Percentiles rank a stretch among this genome's conserved stretches.
phyloP scores from a whole-genome alignment of 176 grass and related monocot species.

The Carex kokanica region DNA sequence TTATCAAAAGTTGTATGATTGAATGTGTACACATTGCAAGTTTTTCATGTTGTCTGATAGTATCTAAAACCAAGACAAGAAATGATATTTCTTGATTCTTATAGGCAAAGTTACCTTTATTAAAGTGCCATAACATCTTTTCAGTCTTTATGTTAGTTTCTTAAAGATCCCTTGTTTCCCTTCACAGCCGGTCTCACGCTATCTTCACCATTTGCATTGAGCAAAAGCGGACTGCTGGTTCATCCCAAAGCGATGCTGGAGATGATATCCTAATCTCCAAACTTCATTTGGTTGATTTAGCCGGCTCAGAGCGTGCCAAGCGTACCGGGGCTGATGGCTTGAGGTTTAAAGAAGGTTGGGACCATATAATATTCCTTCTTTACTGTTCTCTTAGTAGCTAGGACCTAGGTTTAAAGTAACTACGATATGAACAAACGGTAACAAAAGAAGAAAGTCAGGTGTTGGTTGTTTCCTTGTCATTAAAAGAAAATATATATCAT shows the following conservation, averaged over 20 bases:
- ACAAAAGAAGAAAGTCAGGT: neutral
- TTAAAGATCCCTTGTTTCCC: neutral
- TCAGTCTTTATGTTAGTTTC: neutral
- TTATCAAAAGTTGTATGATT: neutral
- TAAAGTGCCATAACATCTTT: neutral
- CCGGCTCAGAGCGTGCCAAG: constrained; percentile 55
- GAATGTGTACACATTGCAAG: neutral
- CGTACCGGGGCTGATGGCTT: constrained; percentile 56
- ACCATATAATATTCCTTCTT: neutral
- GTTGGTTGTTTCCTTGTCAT: neutral
- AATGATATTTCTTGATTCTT: constrained; percentile 5
- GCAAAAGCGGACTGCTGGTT: constrained; percentile 37
- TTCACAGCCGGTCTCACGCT: constrained; percentile 51
- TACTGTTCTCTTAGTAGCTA: neutral
- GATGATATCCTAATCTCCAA: constrained; percentile 47
- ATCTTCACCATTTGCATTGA: constrained; percentile 52
- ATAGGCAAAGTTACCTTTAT: neutral
- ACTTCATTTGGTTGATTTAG: constrained; percentile 50
- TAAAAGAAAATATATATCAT: neutral
- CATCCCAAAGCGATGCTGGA: constrained; percentile 21
- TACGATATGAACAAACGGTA: neutral
- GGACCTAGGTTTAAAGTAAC: neutral
- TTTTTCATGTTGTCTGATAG: neutral
- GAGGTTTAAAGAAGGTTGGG: constrained; percentile 46
- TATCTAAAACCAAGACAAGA: neutral